Evolutionary conservation across 805 yeast species (phyloP).

Genomic region (Metschnikowia koreensis): DNA sequence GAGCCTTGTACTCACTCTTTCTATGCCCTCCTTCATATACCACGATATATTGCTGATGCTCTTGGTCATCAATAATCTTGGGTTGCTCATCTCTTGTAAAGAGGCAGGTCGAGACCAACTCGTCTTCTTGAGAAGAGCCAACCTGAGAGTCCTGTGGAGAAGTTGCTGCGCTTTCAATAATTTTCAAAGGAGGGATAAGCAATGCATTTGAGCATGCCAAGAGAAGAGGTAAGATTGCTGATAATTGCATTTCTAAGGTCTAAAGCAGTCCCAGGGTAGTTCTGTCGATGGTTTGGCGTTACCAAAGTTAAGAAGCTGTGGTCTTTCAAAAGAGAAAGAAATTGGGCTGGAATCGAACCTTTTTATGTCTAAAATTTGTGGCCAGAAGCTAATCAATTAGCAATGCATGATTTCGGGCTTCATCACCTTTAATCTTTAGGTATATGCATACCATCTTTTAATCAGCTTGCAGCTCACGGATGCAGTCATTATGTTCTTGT

Average conservation of each 20-base stretch:
- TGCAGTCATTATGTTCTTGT: too few relatives aligned
- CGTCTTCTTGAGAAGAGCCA: not conserved
- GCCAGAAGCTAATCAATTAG: too few relatives aligned
- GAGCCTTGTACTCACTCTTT: not conserved
- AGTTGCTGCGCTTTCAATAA: constrained; percentile 14
- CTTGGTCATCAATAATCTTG: not conserved
- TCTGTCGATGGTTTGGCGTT: not conserved
- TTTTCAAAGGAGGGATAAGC: constrained; percentile 56
- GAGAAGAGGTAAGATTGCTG: not conserved
- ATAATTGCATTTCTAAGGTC: not conserved
- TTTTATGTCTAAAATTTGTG: too few relatives aligned
- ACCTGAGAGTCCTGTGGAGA: not conserved
- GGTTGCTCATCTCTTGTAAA: not conserved
- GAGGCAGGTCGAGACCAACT: not conserved
- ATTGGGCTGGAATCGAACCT: too few relatives aligned
- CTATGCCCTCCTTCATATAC: not conserved
- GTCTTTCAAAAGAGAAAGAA: too few relatives aligned
- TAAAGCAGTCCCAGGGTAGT: not conserved
- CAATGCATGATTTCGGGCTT: too few relatives aligned
- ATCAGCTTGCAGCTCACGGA: too few relatives aligned
- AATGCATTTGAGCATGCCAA: constrained; percentile 19
- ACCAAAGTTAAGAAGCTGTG: too few relatives aligned
- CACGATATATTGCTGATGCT: not conserved
- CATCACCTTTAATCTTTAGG: too few relatives aligned
- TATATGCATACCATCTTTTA: too few relatives aligned